phyloP scores from a whole-genome alignment of 108 stramenopile genomes.

The Nannochloropsis salina region DNA sequence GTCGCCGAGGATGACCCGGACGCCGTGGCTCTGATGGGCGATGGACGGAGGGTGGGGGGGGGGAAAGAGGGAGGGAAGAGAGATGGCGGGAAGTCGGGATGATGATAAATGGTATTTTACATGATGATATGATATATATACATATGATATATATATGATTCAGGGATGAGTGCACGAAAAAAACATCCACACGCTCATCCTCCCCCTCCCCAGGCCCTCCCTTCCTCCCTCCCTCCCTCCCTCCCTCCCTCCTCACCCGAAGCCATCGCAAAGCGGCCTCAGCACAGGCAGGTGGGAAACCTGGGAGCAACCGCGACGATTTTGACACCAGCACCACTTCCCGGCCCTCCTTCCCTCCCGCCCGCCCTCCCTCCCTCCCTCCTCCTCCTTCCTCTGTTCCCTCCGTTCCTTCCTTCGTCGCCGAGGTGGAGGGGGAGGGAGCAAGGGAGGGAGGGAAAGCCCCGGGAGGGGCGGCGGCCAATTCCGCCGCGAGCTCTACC shows the following conservation, averaged over 20 bases:
- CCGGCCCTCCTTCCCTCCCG: background rate
- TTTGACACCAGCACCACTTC: background rate
- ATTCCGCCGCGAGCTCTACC: background rate
- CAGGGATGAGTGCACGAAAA: no score
- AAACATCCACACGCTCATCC: background rate
- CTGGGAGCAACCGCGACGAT: background rate
- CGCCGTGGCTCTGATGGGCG: background rate
- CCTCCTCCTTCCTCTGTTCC: background rate
- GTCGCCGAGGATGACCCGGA: background rate
- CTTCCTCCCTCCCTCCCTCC: background rate
- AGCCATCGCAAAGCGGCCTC: background rate
- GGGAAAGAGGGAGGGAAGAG: background rate
- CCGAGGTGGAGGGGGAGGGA: background rate
- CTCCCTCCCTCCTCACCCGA: background rate
- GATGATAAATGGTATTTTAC: no score
- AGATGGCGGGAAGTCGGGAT: background rate
- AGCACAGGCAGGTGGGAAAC: background rate
- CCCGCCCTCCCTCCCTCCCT: background rate
- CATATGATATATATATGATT: no score
- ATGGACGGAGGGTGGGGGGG: background rate
- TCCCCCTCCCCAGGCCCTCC: background rate
- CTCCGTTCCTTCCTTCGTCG: background rate
- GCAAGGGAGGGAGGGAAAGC: background rate
- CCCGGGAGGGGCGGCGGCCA: background rate
- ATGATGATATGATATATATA: no score